These are phyloP conservation scores for Xylaria scruposa DNA, from an alignment of 495 filamentous ascomycete genomes.

Conservation along the genomic window DNA sequence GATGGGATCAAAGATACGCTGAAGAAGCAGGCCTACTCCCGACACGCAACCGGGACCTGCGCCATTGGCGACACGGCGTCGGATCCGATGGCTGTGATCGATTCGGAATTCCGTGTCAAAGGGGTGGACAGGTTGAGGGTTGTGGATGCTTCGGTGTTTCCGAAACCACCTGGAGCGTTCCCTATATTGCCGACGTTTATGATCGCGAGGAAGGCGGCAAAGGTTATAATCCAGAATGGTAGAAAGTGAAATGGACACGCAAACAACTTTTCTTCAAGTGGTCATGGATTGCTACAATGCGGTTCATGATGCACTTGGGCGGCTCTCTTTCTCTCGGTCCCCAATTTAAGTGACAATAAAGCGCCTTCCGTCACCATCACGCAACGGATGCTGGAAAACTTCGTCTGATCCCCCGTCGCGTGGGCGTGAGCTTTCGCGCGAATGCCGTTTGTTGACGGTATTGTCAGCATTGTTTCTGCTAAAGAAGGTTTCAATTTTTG, in stretches of 20 bases:
- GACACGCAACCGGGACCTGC: constrained; percentile 61
- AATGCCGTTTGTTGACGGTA: background rate
- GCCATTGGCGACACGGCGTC: constrained; percentile 54
- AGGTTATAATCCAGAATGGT: constrained; percentile 47
- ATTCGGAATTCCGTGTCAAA: constrained; percentile 58
- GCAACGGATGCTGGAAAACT: background rate
- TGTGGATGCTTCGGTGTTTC: constrained; percentile 65
- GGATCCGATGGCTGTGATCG: constrained; percentile 58
- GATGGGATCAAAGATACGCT: constrained; percentile 45
- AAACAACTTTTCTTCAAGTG: background rate
- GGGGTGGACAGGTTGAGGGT: constrained; percentile 61
- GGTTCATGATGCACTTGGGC: background rate
- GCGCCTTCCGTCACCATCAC: background rate
- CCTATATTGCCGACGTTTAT: constrained; percentile 67
- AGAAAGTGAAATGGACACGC: background rate
- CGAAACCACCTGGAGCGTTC: constrained; percentile 60
- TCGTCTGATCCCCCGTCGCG: background rate
- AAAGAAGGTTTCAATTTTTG: background rate
- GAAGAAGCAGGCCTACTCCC: constrained; percentile 52
- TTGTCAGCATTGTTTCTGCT: background rate
- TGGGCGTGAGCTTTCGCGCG: background rate
- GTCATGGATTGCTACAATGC: background rate
- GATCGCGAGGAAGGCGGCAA: constrained; percentile 65
- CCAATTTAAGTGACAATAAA: background rate
- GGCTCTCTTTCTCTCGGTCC: too few species aligned